Evolutionary conservation across 108 stramenopile species (phyloP).

Genomic region (Nitzschia sp.): DNA sequence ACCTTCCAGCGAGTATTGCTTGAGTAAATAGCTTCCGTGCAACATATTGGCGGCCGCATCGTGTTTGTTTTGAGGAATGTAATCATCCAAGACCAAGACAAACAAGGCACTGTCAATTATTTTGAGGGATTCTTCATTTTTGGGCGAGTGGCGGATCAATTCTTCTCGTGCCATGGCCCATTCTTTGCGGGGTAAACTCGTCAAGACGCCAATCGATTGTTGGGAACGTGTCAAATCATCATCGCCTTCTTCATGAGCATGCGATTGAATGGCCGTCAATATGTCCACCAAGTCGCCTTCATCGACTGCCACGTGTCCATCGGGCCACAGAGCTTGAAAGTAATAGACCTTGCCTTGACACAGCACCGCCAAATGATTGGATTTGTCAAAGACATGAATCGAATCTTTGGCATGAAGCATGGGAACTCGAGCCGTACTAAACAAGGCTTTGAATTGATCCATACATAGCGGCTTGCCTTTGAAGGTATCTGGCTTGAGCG

Average conservation of each 20-base stretch:
- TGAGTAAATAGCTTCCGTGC: slow-evolving; percentile 63
- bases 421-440: slow-evolving; percentile 69
- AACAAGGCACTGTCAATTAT: slow-evolving; percentile 85
- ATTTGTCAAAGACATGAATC: slow-evolving; percentile 60
- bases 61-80: slow-evolving; percentile 61
- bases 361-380: slow-evolving; percentile 75
- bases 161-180: slow-evolving; percentile 74
- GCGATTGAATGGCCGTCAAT: slow-evolving; percentile 62
- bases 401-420: slow-evolving; percentile 49
- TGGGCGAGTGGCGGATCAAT: slow-evolving; percentile 38
- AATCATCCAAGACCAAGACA: slow-evolving; percentile 83
- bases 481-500: slow-evolving; percentile 69
- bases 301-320: slow-evolving; percentile 72
- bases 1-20: background rate
- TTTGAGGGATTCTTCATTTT: slow-evolving; percentile 62
- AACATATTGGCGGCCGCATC: slow-evolving; percentile 87
- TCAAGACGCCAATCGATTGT: slow-evolving; percentile 76
- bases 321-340: slow-evolving; percentile 78
- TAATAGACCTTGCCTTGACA: slow-evolving; percentile 74
- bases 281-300: slow-evolving; percentile 79
- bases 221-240: slow-evolving; percentile 8
- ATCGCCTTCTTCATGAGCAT: slow-evolving; percentile 49
- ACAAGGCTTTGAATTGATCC: slow-evolving; percentile 65
- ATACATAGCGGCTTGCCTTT: slow-evolving; percentile 79
- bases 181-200: slow-evolving; percentile 69